Evolutionary conservation across 257 asterid genomes (phyloP).

Genomic region (Ballota nigra): DNA sequence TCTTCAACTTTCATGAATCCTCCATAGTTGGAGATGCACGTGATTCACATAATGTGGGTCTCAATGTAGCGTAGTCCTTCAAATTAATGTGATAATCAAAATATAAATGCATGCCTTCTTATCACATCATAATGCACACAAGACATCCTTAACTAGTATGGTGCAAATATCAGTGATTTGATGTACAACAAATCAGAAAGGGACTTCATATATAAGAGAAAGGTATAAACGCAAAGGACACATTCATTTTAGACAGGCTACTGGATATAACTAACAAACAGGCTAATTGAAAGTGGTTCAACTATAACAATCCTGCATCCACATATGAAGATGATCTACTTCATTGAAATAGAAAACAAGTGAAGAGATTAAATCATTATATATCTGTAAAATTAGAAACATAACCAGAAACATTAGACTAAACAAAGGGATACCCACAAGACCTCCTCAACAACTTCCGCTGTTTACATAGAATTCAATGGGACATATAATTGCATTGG

Average conservation of each 20-base stretch:
- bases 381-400: neutral
- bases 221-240: no score
- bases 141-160: neutral
- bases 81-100: neutral
- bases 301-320: neutral
- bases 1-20: neutral
- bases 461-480: neutral
- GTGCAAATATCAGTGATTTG: no score
- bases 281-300: neutral
- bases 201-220: no score
- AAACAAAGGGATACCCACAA: neutral
- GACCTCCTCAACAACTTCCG: neutral
- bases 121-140: neutral
- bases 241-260: neutral
- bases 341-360: neutral
- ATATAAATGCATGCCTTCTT: neutral
- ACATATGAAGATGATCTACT: neutral
- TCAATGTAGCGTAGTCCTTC: neutral
- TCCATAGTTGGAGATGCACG: neutral
- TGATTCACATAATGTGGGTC: neutral
- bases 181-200: no score
- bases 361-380: neutral
- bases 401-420: neutral
- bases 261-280: neutral
- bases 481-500: no score